Conservation (phyloP, 441 rosid species). For the Gossypium davidsonii region DNA sequence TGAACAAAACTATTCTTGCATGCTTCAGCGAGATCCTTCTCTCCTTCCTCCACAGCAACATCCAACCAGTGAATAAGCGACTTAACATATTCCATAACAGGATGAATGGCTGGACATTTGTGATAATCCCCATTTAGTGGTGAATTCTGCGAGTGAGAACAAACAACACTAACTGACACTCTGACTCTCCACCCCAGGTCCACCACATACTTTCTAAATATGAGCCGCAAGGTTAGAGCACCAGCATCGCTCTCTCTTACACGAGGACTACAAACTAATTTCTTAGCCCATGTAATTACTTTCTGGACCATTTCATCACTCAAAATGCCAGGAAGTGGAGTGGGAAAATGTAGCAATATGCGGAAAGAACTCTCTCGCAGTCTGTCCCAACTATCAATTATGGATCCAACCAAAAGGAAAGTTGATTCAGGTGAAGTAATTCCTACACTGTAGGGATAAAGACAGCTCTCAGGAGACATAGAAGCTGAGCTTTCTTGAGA, state of each 20-base stretch:
- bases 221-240: slow-evolving; percentile 70
- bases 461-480: slow-evolving; percentile 38
- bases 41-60: slow-evolving; percentile 64
- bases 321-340: slow-evolving; percentile 88
- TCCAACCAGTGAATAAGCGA: slow-evolving; percentile 81
- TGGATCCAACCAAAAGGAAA: slow-evolving; percentile 71
- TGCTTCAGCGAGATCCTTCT: slow-evolving; percentile 76
- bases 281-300: slow-evolving; percentile 76
- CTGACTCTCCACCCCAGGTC: slow-evolving; percentile 77
- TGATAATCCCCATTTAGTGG: slow-evolving; percentile 28
- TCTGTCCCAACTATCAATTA: slow-evolving; percentile 97
- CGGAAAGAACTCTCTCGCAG: slow-evolving; percentile 84
- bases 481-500: slow-evolving; percentile 34
- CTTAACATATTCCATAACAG: slow-evolving; percentile 66
- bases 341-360: slow-evolving; percentile 80
- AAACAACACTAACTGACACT: slow-evolving; percentile 47
- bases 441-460: slow-evolving; percentile 61
- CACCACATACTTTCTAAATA: slow-evolving; percentile 83
- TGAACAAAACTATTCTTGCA: slow-evolving; percentile 90
- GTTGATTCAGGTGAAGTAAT: slow-evolving; percentile 74
- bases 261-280: slow-evolving; percentile 88
- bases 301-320: slow-evolving; percentile 59
- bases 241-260: slow-evolving; percentile 99
- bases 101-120: slow-evolving; percentile 26
- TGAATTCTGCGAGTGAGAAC: slow-evolving; percentile 38